phyloP scores from a whole-genome alignment of 2,329 filamentous ascomycete species.

The Sclerotinia borealis region DNA sequence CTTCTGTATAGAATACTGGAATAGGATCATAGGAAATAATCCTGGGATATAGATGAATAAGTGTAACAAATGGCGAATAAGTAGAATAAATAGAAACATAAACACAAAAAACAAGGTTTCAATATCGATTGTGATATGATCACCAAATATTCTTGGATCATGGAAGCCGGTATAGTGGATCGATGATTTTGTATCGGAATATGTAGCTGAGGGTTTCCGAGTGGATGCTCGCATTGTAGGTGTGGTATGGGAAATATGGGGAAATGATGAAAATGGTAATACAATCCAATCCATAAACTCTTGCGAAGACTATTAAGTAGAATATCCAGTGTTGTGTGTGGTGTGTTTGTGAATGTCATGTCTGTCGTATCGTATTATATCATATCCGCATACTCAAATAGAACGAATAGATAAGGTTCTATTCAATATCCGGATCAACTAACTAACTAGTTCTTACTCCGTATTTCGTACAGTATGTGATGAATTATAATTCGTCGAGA shows the following conservation, averaged over 20 bases:
- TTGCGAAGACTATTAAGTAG: neutral
- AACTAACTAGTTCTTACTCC: neutral
- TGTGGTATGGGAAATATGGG: neutral
- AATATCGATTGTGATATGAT: neutral
- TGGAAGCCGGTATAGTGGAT: neutral
- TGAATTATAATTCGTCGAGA: neutral
- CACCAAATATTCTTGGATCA: neutral
- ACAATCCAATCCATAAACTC: neutral
- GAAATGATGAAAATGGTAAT: neutral
- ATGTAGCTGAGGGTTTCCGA: neutral
- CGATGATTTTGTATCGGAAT: neutral
- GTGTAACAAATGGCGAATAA: neutral
- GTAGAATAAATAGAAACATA: no score
- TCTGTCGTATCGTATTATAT: no score
- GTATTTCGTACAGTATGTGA: constrained; percentile 1
- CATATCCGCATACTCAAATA: no score
- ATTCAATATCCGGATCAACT: neutral
- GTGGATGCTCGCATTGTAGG: neutral
- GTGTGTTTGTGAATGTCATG: no score
- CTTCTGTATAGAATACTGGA: neutral
- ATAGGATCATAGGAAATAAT: neutral
- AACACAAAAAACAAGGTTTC: neutral
- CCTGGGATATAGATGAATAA: neutral
- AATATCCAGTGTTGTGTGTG: neutral
- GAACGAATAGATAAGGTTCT: neutral